Base-by-base conservation (phyloP, 441 rosid genomes). In the Kokia cookei region DNA sequence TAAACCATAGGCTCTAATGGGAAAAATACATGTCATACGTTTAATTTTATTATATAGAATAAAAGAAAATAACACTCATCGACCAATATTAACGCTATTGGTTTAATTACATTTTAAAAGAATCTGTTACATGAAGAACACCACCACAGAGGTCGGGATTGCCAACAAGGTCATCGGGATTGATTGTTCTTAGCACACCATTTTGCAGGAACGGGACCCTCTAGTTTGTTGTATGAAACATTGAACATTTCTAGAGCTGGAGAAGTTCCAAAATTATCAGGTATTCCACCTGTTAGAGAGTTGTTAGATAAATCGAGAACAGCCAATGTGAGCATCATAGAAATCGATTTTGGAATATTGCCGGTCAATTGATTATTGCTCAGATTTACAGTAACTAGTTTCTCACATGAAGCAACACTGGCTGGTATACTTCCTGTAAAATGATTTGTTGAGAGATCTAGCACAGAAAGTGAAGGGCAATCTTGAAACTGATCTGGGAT, bases 401-500 rank as follows among this genome's bases (percentile, higher is more conserved):
- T 95, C 84, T 83, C 85, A 61, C 98, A 91, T 1, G 97, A 90
- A 77, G 93, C 97, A 77, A 91, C 86, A 87, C 95, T 90, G 1
- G 86, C 71, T 0, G 97, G 98, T 57, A 95, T 86, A 53, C 65
- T 78, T 53, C 99, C 92, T 5, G 84, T 77, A 50, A 93, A 77
- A 79, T 58, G 83, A 85, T 93, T 95, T 45, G 86, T 80, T 35
- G 98, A 95, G 77, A 95, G 94, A 75, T 95, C 98, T 66, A 95
- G 93, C 67, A 78, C 80, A 0, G 93, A 79, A 42, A 95, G 95
- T 1, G 97, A 84, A 74, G 97, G 98, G 74, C 90, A 89, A 76
- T 90, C 99, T 78, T 93, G 97, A 81, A 91, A 91, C 75, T 87
- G 95, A 54, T 87, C 89, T 0, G 99, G 98, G 62, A 95, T 73